Conservation (phyloP, 2,329 filamentous ascomycete genomes). For the Phoma herbarum region DNA sequence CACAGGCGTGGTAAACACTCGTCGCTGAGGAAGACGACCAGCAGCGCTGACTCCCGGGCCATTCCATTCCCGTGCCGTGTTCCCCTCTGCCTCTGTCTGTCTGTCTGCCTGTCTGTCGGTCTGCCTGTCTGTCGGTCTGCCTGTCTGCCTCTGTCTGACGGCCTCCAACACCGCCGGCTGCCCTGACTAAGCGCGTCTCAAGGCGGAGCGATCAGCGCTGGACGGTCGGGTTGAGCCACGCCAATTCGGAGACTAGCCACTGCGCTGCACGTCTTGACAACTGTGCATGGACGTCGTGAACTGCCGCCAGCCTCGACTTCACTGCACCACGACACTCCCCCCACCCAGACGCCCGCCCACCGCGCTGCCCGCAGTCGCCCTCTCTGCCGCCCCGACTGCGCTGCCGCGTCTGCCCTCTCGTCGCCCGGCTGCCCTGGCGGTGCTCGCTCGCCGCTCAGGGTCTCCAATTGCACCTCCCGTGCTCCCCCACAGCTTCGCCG, state of each 20-base stretch:
- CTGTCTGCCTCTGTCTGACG: not conserved
- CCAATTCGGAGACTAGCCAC: not conserved
- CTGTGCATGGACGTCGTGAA: slow-evolving; percentile 6
- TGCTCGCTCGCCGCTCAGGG: slow-evolving; percentile 40
- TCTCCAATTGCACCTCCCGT: slow-evolving; percentile 12
- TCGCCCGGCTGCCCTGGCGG: slow-evolving; percentile 29
- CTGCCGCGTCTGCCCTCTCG: not conserved
- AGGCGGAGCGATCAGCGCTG: slow-evolving; percentile 2
- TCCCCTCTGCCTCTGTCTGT: not conserved
- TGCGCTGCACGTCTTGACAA: slow-evolving; percentile 5
- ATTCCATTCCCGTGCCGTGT: not conserved
- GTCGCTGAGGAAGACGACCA: not conserved
- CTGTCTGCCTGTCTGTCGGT: too few relatives aligned
- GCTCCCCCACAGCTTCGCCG: slow-evolving; percentile 11
- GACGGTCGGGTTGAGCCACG: not conserved
- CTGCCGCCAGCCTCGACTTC: slow-evolving; percentile 8
- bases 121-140: too few relatives aligned
- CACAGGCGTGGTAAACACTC: slow-evolving; percentile 8
- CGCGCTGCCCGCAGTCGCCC: not conserved
- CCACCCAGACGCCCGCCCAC: not conserved
- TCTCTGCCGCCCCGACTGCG: slow-evolving; percentile 3
- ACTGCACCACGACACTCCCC: slow-evolving; percentile 4
- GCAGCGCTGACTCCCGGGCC: too few relatives aligned
- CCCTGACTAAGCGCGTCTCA: slow-evolving; percentile 11
- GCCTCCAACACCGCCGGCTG: not conserved